A percentile compares a stretch with the other conserved stretches of the same genome.
phyloP scores from a whole-genome alignment of 352 stramenopile genomes.

The Globisporangium cederbergense region DNA sequence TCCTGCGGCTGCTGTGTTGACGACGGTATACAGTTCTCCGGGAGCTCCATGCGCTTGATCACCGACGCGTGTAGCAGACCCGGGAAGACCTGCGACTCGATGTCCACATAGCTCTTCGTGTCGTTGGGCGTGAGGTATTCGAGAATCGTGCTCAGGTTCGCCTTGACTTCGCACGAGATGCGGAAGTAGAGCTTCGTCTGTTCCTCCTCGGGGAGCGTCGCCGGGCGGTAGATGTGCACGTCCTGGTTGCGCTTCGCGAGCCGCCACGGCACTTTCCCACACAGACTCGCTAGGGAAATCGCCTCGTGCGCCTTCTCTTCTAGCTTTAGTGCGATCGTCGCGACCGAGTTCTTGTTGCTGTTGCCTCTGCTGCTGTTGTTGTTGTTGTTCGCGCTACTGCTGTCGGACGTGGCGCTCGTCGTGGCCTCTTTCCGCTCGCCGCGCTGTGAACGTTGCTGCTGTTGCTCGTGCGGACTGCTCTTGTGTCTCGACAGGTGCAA shows the following conservation, averaged over 20 bases:
- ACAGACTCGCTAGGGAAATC: conserved; percentile 56
- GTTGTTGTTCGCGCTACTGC: conserved; percentile 6
- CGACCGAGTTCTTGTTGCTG: conserved; percentile 30
- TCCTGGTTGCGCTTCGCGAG: conserved; percentile 77
- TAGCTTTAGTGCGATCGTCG: conserved; percentile 55
- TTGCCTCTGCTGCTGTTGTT: conserved; percentile 20
- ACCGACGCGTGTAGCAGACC: conserved; percentile 73
- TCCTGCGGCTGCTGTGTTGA: conserved; percentile 13
- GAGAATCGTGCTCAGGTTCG: conserved; percentile 73
- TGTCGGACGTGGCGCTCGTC: conserved; percentile 23
- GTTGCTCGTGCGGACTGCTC: conserved; percentile 1
- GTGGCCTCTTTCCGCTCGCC: background rate
- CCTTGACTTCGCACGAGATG: conserved; percentile 81
- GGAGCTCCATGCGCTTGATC: conserved; percentile 76
- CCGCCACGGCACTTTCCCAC: conserved; percentile 58
- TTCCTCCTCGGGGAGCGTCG: conserved; percentile 30
- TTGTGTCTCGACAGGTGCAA: conserved; percentile 12
- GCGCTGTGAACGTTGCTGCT: background rate
- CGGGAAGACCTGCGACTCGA: conserved; percentile 81
- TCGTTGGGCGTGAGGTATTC: conserved; percentile 72
- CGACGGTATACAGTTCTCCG: conserved; percentile 16
- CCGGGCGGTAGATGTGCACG: conserved; percentile 72
- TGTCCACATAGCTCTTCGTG: conserved; percentile 72
- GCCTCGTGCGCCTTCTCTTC: conserved; percentile 74
- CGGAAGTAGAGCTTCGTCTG: conserved; percentile 79